Percentiles rank a stretch among this genome's conserved stretches.
Evolutionary conservation across 768 basidiomycete species (phyloP).

Genomic region (Psilocybe azurescens): DNA sequence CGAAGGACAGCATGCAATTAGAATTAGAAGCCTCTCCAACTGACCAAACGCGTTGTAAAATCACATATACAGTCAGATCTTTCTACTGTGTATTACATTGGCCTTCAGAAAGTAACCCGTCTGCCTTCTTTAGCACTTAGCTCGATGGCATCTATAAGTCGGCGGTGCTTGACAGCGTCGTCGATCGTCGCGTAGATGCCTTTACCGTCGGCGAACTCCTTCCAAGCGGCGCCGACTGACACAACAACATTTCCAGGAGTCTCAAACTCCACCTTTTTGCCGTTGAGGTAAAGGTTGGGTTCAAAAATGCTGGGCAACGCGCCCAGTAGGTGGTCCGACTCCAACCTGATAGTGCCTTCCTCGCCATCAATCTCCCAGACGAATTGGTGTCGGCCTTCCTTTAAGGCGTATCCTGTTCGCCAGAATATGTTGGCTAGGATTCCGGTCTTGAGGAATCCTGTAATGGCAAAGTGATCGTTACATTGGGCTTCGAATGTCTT

Average conservation of each 20-base stretch:
- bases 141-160: constrained; percentile 22
- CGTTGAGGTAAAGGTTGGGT: constrained; percentile 23
- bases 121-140: constrained; percentile 14
- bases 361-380: constrained; percentile 42
- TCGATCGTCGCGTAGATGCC: constrained; percentile 23
- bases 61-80: background rate
- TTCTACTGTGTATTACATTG: background rate
- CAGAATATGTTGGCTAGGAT: constrained; percentile 32
- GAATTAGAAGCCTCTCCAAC: no score
- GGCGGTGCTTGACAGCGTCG: constrained; percentile 24
- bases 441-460: constrained; percentile 35
- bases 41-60: background rate
- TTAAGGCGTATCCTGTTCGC: constrained; percentile 27
- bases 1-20: no score
- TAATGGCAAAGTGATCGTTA: constrained; percentile 33
- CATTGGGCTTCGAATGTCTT: constrained; percentile 23
- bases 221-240: constrained; percentile 9
- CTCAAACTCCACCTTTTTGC: constrained; percentile 21
- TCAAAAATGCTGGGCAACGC: constrained; percentile 5
- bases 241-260: background rate
- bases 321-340: constrained; percentile 6
- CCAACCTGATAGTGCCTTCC: constrained; percentile 28
- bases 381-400: constrained; percentile 29
- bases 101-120: background rate
- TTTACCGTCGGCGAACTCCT: constrained; percentile 19